Percentiles rank a stretch among this genome's conserved stretches.
phyloP scores from a whole-genome alignment of 768 basidiomycete species.

The Gautieria morchelliformis region DNA sequence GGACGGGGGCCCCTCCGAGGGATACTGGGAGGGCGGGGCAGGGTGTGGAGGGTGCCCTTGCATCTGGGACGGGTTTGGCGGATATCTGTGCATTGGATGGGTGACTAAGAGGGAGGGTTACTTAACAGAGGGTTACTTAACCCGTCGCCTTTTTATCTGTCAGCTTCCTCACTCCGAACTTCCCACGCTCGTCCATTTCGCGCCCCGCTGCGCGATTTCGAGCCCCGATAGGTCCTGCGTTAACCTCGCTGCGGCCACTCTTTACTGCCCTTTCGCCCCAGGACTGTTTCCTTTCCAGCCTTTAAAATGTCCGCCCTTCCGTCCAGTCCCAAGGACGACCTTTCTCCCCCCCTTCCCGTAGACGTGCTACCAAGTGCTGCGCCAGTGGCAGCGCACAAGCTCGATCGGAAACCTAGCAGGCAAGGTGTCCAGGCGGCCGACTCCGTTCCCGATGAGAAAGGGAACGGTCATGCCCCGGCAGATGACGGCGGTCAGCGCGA shows the following conservation, averaged over 20 bases:
- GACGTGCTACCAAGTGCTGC: background rate
- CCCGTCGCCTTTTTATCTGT: background rate
- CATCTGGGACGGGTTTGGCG: background rate
- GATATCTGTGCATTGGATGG: slow-evolving; percentile 5
- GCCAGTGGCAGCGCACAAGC: background rate
- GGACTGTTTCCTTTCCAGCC: background rate
- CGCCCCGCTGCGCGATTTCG: background rate
- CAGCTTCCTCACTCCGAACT: background rate
- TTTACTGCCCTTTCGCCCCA: background rate
- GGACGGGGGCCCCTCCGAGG: background rate
- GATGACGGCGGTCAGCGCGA: background rate
- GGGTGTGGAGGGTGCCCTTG: background rate
- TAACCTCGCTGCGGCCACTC: background rate
- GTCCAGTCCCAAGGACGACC: background rate
- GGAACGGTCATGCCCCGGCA: slow-evolving; percentile 1
- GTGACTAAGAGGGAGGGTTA: slow-evolving; percentile 8
- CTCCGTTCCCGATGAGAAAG: background rate
- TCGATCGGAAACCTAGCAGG: slow-evolving; percentile 2
- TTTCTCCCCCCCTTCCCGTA: background rate
- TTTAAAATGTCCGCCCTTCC: background rate
- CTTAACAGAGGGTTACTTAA: slow-evolving; percentile 8
- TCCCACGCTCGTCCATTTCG: background rate
- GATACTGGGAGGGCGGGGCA: background rate
- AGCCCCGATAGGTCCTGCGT: background rate
- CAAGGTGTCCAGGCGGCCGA: background rate